These are phyloP conservation scores for Cystobasidium pallidum DNA, from an alignment of 1,284 basidiomycete species.

Conservation along the genomic window DNA sequence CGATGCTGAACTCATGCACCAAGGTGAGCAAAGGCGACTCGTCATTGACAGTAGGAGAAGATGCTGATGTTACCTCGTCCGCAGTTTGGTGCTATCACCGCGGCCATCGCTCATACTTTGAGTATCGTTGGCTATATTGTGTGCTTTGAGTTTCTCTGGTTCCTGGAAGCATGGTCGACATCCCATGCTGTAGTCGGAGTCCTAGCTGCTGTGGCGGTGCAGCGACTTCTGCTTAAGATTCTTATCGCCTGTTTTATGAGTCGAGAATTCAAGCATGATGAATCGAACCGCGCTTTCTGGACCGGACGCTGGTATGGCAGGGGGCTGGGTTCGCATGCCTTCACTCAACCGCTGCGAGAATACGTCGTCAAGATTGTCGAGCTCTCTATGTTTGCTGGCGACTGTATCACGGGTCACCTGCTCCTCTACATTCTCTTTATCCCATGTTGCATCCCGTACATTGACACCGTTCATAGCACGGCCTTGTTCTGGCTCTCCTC, in stretches of 20 bases:
- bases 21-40: constrained; percentile 28
- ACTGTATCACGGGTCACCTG: constrained; percentile 69
- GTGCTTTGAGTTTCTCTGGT: constrained; percentile 84
- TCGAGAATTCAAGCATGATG: constrained; percentile 95
- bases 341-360: constrained; percentile 92
- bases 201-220: constrained; percentile 81
- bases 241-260: constrained; percentile 88
- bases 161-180: constrained; percentile 68
- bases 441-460: constrained; percentile 81
- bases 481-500: constrained; percentile 67
- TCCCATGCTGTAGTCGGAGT: constrained; percentile 87
- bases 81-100: constrained; percentile 86
- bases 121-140: constrained; percentile 80
- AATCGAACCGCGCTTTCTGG: constrained; percentile 97
- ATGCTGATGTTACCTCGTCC: constrained; percentile 73
- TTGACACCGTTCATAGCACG: constrained; percentile 84
- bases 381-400: constrained; percentile 90
- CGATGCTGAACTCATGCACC: constrained; percentile 69
- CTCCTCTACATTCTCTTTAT: constrained; percentile 75
- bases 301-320: constrained; percentile 65
- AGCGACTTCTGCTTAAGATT: constrained; percentile 87
- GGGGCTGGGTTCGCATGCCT: constrained; percentile 79
- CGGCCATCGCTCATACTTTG: constrained; percentile 78
- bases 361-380: constrained; percentile 96
- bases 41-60: no score